phyloP scores from a whole-genome alignment of 2,329 filamentous ascomycete species.

The Onygenales sp. region DNA sequence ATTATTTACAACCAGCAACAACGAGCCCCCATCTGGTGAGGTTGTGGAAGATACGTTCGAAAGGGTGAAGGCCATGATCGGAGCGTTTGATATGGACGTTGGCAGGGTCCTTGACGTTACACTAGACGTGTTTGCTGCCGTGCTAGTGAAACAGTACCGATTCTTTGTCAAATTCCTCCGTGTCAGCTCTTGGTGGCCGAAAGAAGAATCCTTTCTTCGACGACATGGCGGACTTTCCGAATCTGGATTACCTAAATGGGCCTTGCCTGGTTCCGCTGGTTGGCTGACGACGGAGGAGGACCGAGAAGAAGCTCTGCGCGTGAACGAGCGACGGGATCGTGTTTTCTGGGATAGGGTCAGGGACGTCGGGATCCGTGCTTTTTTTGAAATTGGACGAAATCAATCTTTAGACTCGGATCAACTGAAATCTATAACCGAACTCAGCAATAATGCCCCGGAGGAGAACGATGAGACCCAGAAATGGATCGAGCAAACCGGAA shows the following conservation, averaged over 20 bases:
- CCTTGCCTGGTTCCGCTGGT: conserved; percentile 58
- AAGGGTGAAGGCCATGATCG: conserved; percentile 85
- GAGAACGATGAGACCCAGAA: conserved; percentile 51
- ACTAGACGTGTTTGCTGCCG: conserved; percentile 86
- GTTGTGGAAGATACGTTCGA: conserved; percentile 81
- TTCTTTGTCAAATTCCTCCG: conserved; percentile 93
- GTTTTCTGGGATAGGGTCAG: conserved; percentile 76
- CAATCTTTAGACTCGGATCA: conserved; percentile 53
- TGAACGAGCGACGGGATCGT: conserved; percentile 58
- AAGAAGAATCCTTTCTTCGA: conserved; percentile 44
- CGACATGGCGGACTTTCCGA: conserved; percentile 26
- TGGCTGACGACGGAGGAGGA: conserved; percentile 62
- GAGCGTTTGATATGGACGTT: conserved; percentile 93
- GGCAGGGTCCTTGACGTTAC: conserved; percentile 90
- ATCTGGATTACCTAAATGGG: conserved; percentile 73
- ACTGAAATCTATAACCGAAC: conserved; percentile 35
- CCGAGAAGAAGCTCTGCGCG: conserved; percentile 45
- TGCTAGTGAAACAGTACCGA: conserved; percentile 81
- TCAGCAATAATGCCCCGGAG: conserved; percentile 24
- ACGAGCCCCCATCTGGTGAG: conserved; percentile 62
- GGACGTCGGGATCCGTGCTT: conserved; percentile 67
- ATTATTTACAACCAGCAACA: conserved; percentile 78
- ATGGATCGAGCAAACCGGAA: conserved; percentile 75
- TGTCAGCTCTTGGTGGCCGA: conserved; percentile 94
- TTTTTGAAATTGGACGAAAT: conserved; percentile 77